Evolutionary conservation across 2,329 filamentous ascomycete genomes (phyloP).

Genomic region (Teratosphaeria pseudoeucalypti): DNA sequence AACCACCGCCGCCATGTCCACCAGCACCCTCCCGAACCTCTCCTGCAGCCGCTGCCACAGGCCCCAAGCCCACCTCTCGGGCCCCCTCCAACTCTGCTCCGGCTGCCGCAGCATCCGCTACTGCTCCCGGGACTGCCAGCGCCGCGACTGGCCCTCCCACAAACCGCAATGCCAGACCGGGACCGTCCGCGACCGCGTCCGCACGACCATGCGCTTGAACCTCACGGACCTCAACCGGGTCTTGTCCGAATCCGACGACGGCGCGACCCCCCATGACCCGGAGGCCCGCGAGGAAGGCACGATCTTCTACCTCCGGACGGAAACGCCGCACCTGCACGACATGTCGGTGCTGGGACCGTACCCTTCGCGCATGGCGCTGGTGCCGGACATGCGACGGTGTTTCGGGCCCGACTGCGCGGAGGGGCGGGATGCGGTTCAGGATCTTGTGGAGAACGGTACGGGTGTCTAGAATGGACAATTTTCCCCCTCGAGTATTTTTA

Average conservation of each 20-base stretch:
- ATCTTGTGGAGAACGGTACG: background rate
- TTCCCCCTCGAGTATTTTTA: no score
- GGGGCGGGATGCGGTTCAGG: background rate
- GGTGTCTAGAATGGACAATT: background rate
- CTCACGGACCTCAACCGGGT: background rate
- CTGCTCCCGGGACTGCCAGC: background rate
- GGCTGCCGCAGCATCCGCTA: background rate
- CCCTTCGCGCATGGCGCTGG: background rate
- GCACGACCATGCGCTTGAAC: background rate
- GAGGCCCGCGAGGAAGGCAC: background rate
- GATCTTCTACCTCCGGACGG: slow-evolving; percentile 3
- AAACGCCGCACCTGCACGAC: slow-evolving; percentile 3
- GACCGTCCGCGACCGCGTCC: background rate
- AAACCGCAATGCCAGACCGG: background rate
- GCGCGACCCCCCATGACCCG: background rate
- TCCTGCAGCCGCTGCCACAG: background rate
- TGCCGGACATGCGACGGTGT: background rate
- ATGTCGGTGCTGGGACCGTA: slow-evolving; percentile 2
- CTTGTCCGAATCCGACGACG: background rate
- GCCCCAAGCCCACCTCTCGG: background rate
- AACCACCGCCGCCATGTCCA: background rate
- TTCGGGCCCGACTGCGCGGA: background rate
- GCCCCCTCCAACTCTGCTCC: background rate
- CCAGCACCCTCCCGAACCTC: background rate
- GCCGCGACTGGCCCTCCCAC: background rate